phyloP scores from a whole-genome alignment of 192 early-diverging fungal genomes.

The Linnemannia elongata region DNA sequence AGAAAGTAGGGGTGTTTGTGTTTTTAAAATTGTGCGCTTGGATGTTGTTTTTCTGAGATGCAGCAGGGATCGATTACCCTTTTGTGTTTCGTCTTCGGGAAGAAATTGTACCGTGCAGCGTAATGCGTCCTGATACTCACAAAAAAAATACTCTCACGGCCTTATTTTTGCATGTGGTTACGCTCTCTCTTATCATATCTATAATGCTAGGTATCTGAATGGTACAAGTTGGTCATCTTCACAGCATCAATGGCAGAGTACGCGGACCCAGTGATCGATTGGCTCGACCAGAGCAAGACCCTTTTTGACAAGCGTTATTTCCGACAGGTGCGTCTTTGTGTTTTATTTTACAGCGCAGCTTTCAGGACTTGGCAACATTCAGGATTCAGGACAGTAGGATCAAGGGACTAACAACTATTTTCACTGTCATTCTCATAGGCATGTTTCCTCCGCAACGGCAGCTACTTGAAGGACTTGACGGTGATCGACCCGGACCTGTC shows the following conservation, averaged over 20 bases:
- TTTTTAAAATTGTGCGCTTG: neutral
- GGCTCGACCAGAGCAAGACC: conserved; percentile 79
- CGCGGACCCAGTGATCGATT: conserved; percentile 95
- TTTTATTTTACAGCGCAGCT: neutral
- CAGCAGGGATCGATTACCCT: neutral
- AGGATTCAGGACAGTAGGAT: neutral
- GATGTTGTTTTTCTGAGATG: neutral
- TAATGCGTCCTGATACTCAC: conserved; percentile 1
- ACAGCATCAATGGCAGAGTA: conserved; percentile 94
- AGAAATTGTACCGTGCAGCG: neutral
- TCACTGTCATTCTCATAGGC: conserved; percentile 58
- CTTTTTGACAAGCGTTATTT: conserved; percentile 84
- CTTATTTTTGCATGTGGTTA: conserved; percentile 1
- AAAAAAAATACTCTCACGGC: conserved; percentile 11
- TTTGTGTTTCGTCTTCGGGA: neutral
- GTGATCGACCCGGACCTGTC: conserved; percentile 83
- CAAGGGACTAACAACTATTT: neutral
- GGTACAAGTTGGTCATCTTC: conserved; percentile 94
- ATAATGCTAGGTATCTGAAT: conserved; percentile 76
- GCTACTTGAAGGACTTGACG: conserved; percentile 83
- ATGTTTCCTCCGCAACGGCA: conserved; percentile 76
- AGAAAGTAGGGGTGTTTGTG: conserved; percentile 3
- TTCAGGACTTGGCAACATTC: neutral
- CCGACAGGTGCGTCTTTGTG: conserved; percentile 70
- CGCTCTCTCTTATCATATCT: neutral